Base-by-base conservation (phyloP, 2,329 filamentous ascomycete genomes). In the Aspergillus fischeri region DNA sequence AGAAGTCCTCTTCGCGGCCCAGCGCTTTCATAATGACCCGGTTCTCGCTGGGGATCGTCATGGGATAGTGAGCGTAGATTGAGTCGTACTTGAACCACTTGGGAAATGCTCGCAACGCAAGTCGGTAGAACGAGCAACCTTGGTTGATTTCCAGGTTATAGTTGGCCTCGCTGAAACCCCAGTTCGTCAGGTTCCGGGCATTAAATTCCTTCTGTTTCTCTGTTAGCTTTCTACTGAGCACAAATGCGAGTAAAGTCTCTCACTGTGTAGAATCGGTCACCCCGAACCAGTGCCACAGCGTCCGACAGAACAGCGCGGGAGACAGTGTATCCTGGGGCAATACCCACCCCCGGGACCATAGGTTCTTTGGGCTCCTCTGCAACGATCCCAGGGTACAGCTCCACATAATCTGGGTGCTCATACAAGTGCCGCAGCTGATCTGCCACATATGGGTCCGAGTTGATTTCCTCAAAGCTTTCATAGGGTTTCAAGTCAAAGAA, bases 71-170 rank as follows among this genome's bases (percentile, higher is more conserved):
- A 0, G 88, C 90, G 62, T 93, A 94, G 54, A 92, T 85, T 0
- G 88, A 92, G 76, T 94, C 87, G 21, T 80, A 75, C 69, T 84
- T 85, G 80, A 92, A 93, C 75, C 91, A 88, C 62, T 89, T 82
- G 0, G 91, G 91, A 79, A 95, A 91, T 0, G 90, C 89, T 4
- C 88, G 83, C 38, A 90, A 78, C 70, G 92, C 88, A 35, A 95
- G 81, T 78, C 94, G 94, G 79, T 92, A 92, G 74, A 93, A 90
- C 11, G 92, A 85, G 63, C 88, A 91, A 49, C 91, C 91, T 68
- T 94, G 87, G 73, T 93, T 89, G 62, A 93, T 75, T 57, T 82
- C 84, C 21, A 86, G 75, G 64, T 95, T 89, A 55, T 87, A 90
- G 20, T 89, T 81, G 3, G 84, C 88, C 69, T 91, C 87, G 54